Conservation (phyloP, 164 flowering plant genomes). For the Cinnamomum chago region DNA sequence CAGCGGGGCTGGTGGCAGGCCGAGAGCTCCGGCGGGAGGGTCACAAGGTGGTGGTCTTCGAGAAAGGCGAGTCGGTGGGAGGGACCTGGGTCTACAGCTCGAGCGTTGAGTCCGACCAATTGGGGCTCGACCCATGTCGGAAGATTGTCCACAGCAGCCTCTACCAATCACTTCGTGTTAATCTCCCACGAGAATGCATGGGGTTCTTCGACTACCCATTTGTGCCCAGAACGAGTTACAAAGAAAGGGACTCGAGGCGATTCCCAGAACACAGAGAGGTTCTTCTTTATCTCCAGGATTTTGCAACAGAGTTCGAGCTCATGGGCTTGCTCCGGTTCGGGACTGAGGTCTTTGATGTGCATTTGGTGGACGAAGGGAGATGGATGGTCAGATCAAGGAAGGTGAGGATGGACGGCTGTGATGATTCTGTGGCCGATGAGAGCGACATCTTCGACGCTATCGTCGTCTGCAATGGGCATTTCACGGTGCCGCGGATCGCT, state of each 20-base stretch:
- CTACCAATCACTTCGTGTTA: constrained; percentile 75
- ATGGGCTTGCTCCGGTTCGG: constrained; percentile 49
- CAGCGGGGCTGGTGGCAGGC: constrained; percentile 68
- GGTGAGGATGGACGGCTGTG: constrained; percentile 13
- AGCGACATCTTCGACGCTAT: constrained; percentile 46
- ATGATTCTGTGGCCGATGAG: constrained; percentile 4
- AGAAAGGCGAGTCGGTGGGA: constrained; percentile 41
- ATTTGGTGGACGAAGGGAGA: constrained; percentile 36
- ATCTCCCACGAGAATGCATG: constrained; percentile 75
- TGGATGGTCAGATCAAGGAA: constrained; percentile 43
- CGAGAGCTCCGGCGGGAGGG: constrained; percentile 72
- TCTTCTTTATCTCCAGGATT: constrained; percentile 48
- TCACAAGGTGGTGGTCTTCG: constrained; percentile 65
- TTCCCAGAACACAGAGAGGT: constrained; percentile 81
- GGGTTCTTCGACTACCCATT: constrained; percentile 71
- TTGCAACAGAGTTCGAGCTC: constrained; percentile 42
- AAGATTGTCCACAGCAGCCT: constrained; percentile 56
- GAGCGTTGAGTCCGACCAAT: constrained; percentile 50
- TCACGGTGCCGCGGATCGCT: constrained; percentile 47
- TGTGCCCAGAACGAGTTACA: constrained; percentile 6
- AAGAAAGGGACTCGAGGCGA: constrained; percentile 44
- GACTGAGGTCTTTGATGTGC: constrained; percentile 42
- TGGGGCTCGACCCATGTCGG: constrained; percentile 61
- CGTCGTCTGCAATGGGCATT: constrained; percentile 55
- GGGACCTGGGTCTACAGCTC: constrained; percentile 79